Conservation (phyloP, 129 eudicot species). For the Deinandra increscens region DNA sequence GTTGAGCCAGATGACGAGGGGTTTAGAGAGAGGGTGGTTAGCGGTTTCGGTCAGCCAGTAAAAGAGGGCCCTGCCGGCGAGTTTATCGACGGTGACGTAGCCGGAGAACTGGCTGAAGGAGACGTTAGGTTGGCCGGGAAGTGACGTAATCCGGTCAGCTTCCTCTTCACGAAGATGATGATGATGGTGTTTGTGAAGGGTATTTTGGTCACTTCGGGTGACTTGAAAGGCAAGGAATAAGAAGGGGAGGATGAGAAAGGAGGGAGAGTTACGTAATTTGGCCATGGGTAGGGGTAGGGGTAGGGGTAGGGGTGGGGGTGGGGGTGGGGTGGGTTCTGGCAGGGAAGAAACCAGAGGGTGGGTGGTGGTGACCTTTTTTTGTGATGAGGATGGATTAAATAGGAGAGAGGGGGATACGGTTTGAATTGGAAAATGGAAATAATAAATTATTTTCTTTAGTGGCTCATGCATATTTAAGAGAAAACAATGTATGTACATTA, state of each 20-base stretch:
- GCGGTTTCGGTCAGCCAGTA: conserved; percentile 91
- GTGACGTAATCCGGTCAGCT: conserved; percentile 61
- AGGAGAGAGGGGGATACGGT: conserved; percentile 28
- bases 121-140: conserved; percentile 92
- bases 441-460: background rate
- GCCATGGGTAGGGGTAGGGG: conserved; percentile 40
- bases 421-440: conserved; percentile 18
- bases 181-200: conserved; percentile 15
- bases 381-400: conserved; percentile 48
- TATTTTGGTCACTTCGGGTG: conserved; percentile 14
- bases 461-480: background rate
- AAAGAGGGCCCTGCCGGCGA: conserved; percentile 83
- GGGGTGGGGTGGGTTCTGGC: conserved; percentile 7
- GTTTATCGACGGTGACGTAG: conserved; percentile 73
- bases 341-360: conserved; percentile 7
- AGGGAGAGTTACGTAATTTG: conserved; percentile 28
- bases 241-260: conserved; percentile 27
- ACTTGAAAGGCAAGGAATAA: conserved; percentile 28
- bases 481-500: no score
- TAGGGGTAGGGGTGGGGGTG: conserved; percentile 15
- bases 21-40: conserved; percentile 52
- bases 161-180: conserved; percentile 28
- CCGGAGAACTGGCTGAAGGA: conserved; percentile 85
- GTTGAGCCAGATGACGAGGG: conserved; percentile 89
- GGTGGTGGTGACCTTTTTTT: conserved; percentile 26